phyloP scores from a whole-genome alignment of 352 stramenopile genomes.

The Globisporangium apiculatum region DNA sequence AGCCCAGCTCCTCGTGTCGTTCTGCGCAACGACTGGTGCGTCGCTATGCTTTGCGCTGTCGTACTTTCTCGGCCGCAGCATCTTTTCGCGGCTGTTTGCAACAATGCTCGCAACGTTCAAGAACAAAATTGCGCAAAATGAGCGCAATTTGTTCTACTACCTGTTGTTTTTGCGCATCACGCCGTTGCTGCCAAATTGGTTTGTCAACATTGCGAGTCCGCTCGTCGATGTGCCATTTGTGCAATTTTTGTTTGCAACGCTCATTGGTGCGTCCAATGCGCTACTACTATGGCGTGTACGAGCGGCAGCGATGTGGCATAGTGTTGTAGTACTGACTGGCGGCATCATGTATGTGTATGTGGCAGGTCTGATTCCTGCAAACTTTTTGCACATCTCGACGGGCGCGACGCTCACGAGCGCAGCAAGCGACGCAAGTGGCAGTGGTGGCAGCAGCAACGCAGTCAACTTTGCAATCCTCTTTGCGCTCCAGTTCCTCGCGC shows the following conservation, averaged over 20 bases:
- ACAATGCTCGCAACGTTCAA: conserved; percentile 78
- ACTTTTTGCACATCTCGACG: conserved; percentile 83
- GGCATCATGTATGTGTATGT: not conserved
- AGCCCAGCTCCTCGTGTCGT: conserved; percentile 74
- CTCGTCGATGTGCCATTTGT: conserved; percentile 80
- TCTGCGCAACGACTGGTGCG: conserved; percentile 74
- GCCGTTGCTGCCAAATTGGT: conserved; percentile 85
- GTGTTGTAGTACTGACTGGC: too few relatives aligned
- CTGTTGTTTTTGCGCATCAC: conserved; percentile 87
- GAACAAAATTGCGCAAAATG: conserved; percentile 79
- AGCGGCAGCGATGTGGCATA: too few relatives aligned
- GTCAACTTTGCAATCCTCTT: conserved; percentile 82
- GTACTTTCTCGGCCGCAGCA: conserved; percentile 68
- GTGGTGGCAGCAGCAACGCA: conserved; percentile 47
- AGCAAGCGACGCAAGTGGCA: conserved; percentile 16
- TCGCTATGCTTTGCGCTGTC: conserved; percentile 83
- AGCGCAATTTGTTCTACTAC: conserved; percentile 85
- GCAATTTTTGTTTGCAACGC: conserved; percentile 79
- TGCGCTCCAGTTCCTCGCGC: conserved; percentile 74
- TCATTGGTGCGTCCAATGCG: conserved; percentile 36
- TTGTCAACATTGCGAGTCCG: conserved; percentile 85
- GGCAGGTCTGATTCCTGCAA: conserved; percentile 61
- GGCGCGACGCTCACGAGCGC: conserved; percentile 74
- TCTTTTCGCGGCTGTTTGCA: conserved; percentile 63
- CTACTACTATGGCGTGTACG: too few relatives aligned